Conservation (phyloP, 2,329 filamentous ascomycete genomes). For the Pseudocercospora fijiensis region DNA sequence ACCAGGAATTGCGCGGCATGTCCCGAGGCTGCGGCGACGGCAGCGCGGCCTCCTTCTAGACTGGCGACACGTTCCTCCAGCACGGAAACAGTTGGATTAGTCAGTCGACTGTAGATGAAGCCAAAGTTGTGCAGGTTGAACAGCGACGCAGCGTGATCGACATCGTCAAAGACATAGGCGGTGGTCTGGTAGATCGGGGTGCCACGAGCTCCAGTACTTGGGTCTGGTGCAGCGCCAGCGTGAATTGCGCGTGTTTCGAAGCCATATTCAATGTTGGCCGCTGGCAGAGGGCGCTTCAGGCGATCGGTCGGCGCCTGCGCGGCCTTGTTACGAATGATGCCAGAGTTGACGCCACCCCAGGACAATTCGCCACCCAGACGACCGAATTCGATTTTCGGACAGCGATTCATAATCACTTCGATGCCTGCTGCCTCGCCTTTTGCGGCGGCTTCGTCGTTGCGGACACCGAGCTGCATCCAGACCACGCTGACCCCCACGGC, state of each 20-base stretch:
- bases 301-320: constrained; percentile 20
- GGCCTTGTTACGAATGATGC: constrained; percentile 23
- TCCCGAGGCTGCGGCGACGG: constrained; percentile 20
- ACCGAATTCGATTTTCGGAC: constrained; percentile 23
- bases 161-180: constrained; percentile 22
- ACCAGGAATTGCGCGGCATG: constrained; percentile 23
- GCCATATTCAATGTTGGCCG: constrained; percentile 20
- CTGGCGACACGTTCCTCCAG: constrained; percentile 23
- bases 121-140: constrained; percentile 24
- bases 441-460: constrained; percentile 22
- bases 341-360: constrained; percentile 22
- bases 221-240: constrained; percentile 20
- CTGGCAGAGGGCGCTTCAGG: constrained; percentile 6
- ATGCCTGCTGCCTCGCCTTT: constrained; percentile 21
- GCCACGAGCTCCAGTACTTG: constrained; percentile 21
- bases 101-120: constrained; percentile 20
- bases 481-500: constrained; percentile 16
- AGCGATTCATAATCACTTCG: constrained; percentile 23
- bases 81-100: constrained; percentile 23
- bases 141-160: constrained; percentile 20
- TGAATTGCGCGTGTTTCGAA: constrained; percentile 21
- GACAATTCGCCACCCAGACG: constrained; percentile 23
- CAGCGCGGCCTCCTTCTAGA: constrained; percentile 21
- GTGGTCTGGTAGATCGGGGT: constrained; percentile 23
- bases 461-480: constrained; percentile 23